Conservation (phyloP, 805 yeast species). For the Hanseniaspora lindneri region DNA sequence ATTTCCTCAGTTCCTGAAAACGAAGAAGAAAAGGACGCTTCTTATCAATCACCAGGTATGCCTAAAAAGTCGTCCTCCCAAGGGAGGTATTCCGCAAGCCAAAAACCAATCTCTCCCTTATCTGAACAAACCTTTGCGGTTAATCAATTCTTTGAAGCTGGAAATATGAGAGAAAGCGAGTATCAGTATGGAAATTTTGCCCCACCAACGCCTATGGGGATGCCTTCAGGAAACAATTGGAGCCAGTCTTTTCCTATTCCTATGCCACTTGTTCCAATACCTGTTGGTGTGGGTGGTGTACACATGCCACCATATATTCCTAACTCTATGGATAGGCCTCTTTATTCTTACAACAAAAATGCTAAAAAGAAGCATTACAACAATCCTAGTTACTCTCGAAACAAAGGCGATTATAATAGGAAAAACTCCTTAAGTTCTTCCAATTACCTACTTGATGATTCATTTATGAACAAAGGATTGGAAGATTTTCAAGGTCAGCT, state of each 20-base stretch:
- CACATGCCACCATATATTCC: not conserved
- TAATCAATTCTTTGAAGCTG: not conserved
- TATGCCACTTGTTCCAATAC: not conserved
- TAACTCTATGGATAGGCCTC: not conserved
- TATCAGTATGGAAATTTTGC: not conserved
- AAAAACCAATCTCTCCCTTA: not conserved
- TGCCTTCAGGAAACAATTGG: not conserved
- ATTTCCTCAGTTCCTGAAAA: not conserved
- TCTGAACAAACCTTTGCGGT: not conserved
- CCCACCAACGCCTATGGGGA: not conserved
- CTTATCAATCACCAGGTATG: not conserved
- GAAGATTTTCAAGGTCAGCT: slow-evolving; percentile 63
- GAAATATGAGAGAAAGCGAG: not conserved
- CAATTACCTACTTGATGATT: not conserved
- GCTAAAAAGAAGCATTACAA: not conserved
- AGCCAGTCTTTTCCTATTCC: slow-evolving; percentile 1
- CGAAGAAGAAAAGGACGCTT: not conserved
- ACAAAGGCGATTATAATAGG: not conserved
- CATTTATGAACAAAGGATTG: not conserved
- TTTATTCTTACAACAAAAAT: not conserved
- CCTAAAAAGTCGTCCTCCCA: too few species aligned
- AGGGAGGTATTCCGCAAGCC: too few species aligned
- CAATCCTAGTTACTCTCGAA: not conserved
- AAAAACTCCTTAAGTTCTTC: not conserved
- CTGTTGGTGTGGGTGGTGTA: not conserved